Evolutionary conservation across 2,329 filamentous ascomycete genomes (phyloP), one percentile per base, ranked within the genome.

Genomic region (Blumeria graminis): DNA sequence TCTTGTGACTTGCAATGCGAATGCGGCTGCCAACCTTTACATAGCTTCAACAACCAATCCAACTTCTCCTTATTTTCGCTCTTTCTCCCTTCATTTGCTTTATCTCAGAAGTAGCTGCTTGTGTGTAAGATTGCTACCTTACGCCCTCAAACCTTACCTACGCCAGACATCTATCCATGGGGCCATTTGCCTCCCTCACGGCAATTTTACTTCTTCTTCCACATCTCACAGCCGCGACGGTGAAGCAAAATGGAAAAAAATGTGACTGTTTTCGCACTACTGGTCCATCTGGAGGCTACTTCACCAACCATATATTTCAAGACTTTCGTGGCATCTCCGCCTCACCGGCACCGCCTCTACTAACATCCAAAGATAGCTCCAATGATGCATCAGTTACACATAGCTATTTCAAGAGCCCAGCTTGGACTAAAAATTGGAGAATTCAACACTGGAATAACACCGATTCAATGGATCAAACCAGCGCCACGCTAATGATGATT

Each of bases 401-500:
- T 3, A 50, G 60, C 35, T 65, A 60, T 58, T 65, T 65, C 50
- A 18, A 36, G 1, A 45, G 55, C 1, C 50, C 59, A 38, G 51
- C 60, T 1, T 65, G 63, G 62, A 61, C 32, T n/a, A 59, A 57
- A 9, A 62, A 64, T 51, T 65, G 64, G 64, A 41, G 55, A 1
- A 62, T 62, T 8, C 63, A 65, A 55, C 62, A 57, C 35, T 65
- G 63, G 63, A 65, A 63, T 22, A 65, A 65, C 46, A 63, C 59
- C 33, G 62, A 62, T 57, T 56, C 46, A 7, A 57, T 59, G 39
- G 56, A 43, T 9, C 10, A 33, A 11, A 58, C 56, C 13, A 61
- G 59, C 43, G 62, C 63, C 10, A 57, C 60, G 11, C 50, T 63
- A 0, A 48, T 64, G 11, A 63, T 63, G 61, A 57, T 65, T 35